These are phyloP conservation scores for Calonectria pteridis DNA, from an alignment of 2,329 filamentous ascomycete genomes.

Conservation along the genomic window DNA sequence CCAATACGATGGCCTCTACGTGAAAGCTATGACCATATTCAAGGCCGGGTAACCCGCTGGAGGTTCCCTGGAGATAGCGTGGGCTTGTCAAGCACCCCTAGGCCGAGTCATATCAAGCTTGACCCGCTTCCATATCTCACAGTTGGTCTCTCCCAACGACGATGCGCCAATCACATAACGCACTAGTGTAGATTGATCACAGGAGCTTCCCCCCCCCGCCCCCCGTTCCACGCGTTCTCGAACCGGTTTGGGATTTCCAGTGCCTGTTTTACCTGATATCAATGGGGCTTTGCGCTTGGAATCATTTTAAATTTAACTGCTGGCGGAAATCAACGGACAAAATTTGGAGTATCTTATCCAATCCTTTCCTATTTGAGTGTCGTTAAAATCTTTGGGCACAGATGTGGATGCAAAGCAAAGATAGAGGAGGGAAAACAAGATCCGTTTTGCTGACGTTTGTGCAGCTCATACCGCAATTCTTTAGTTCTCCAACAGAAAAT, in stretches of 20 bases:
- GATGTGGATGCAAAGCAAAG: too few species aligned
- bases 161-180: background rate
- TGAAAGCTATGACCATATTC: background rate
- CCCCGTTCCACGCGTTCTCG: too few species aligned
- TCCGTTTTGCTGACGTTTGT: too few species aligned
- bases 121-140: background rate
- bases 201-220: background rate
- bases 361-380: too few species aligned
- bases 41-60: background rate
- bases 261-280: too few species aligned
- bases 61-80: background rate
- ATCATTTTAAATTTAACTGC: background rate
- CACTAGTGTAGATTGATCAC: background rate
- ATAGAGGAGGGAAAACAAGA: too few species aligned
- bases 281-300: background rate
- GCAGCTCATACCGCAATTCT: too few species aligned
- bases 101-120: constrained; percentile 12
- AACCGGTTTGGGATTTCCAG: background rate
- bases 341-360: background rate
- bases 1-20: background rate
- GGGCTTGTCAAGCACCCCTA: background rate
- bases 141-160: background rate
- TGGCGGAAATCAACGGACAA: background rate
- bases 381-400: too few species aligned
- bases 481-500: too few species aligned